These are phyloP conservation scores for Melastoma malabathricum DNA, from an alignment of 345 rosid genomes.

Conservation along the genomic window DNA sequence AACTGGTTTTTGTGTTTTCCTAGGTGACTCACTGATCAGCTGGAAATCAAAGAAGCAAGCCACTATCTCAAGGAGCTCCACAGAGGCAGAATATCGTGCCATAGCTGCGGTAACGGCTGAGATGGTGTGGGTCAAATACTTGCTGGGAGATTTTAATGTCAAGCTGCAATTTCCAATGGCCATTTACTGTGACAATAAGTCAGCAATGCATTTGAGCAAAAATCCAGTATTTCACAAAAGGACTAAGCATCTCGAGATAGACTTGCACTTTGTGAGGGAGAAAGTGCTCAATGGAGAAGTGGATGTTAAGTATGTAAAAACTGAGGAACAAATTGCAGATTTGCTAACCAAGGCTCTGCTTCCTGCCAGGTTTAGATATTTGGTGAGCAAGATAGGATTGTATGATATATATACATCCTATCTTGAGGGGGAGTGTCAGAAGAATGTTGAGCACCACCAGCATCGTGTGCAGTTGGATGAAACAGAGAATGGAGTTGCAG, in stretches of 20 bases:
- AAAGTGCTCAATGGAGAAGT: background rate
- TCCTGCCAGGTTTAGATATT: background rate
- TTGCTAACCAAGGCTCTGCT: background rate
- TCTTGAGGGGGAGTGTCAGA: too few species aligned
- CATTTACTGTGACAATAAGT: background rate
- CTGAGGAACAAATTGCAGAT: background rate
- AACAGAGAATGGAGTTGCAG: too few species aligned
- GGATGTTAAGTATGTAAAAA: background rate
- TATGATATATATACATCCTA: too few species aligned
- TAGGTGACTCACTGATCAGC: background rate
- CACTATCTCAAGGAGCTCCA: background rate
- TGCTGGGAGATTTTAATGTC: background rate
- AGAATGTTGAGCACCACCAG: too few species aligned
- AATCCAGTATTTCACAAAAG: conserved; percentile 3
- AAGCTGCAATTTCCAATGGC: background rate
- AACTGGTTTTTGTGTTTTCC: background rate
- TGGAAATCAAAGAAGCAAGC: conserved; percentile 4
- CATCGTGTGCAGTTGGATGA: too few species aligned
- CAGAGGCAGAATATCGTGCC: conserved; percentile 3
- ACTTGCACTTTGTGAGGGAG: conserved; percentile 1
- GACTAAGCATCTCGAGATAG: conserved; percentile 5
- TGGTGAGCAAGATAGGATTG: too few species aligned
- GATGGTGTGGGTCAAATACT: background rate
- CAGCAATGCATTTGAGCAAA: background rate
- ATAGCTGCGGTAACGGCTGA: background rate